Evolutionary conservation across 768 basidiomycete species (phyloP).

Genomic region (Suillus brevipes): DNA sequence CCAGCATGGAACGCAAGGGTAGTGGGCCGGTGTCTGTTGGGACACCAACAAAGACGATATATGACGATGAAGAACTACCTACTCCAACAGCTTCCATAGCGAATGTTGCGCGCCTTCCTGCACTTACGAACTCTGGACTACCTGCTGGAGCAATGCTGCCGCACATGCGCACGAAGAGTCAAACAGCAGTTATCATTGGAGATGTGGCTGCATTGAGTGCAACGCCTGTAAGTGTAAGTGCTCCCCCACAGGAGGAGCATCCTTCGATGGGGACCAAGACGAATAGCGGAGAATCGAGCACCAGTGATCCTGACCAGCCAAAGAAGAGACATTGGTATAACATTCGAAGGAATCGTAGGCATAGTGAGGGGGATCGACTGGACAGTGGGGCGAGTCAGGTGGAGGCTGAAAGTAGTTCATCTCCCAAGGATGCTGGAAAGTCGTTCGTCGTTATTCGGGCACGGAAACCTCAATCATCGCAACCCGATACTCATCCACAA

Average conservation of each 20-base stretch:
- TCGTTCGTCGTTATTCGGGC: conserved; percentile 77
- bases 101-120: conserved; percentile 44
- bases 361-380: conserved; percentile 53
- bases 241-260: conserved; percentile 20
- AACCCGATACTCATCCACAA: conserved; percentile 21
- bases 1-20: conserved; percentile 53
- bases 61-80: conserved; percentile 43
- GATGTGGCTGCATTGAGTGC: conserved; percentile 34
- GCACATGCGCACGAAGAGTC: conserved; percentile 76
- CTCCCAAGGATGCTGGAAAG: conserved; percentile 41
- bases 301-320: conserved; percentile 45
- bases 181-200: conserved; percentile 82
- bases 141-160: conserved; percentile 70
- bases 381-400: conserved; percentile 23
- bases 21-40: conserved; percentile 22
- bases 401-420: conserved; percentile 31
- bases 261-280: conserved; percentile 19
- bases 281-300: conserved; percentile 25
- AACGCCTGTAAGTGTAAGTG: conserved; percentile 14
- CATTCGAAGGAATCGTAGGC: conserved; percentile 55
- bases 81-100: conserved; percentile 53
- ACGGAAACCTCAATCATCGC: conserved; percentile 39
- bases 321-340: conserved; percentile 76
- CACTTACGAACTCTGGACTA: conserved; percentile 32
- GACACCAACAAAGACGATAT: conserved; percentile 23